Evolutionary conservation across 345 rosid species (phyloP).

Genomic region (Fremontodendron californicum): DNA sequence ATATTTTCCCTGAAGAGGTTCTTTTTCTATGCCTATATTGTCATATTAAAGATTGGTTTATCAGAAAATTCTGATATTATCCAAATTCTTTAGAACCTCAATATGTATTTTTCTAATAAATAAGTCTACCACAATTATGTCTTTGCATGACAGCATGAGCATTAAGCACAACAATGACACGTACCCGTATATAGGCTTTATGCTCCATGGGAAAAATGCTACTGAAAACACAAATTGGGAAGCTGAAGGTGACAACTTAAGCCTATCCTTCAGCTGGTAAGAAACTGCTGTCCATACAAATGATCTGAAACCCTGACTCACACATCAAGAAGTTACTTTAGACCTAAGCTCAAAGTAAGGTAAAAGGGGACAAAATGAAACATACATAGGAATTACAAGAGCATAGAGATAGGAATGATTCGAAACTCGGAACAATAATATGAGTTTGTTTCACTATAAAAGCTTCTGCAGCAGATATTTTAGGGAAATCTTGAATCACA

Average conservation of each 20-base stretch:
- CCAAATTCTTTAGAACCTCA: neutral
- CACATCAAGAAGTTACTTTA: neutral
- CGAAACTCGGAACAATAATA: neutral
- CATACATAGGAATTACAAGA: neutral
- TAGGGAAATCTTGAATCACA: neutral
- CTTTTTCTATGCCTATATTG: neutral
- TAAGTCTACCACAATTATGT: neutral
- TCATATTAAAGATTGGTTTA: neutral
- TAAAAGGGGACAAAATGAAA: neutral
- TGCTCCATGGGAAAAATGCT: conserved; percentile 95
- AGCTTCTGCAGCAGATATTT: neutral
- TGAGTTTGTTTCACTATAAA: neutral
- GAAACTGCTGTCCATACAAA: conserved; percentile 99
- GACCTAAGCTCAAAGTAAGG: neutral
- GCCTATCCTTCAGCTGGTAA: conserved; percentile 85
- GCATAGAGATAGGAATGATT: neutral
- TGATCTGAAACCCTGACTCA: conserved; percentile 86
- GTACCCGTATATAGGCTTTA: conserved; percentile 95
- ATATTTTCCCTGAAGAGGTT: neutral
- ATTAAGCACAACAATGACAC: neutral
- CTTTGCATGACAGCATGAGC: neutral
- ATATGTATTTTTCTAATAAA: neutral
- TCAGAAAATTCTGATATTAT: neutral
- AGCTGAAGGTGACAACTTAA: conserved; percentile 89
- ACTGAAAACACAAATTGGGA: conserved; percentile 81